Base-by-base conservation (phyloP, 2,329 filamentous ascomycete genomes). In the Cladophialophora chaetospira region DNA sequence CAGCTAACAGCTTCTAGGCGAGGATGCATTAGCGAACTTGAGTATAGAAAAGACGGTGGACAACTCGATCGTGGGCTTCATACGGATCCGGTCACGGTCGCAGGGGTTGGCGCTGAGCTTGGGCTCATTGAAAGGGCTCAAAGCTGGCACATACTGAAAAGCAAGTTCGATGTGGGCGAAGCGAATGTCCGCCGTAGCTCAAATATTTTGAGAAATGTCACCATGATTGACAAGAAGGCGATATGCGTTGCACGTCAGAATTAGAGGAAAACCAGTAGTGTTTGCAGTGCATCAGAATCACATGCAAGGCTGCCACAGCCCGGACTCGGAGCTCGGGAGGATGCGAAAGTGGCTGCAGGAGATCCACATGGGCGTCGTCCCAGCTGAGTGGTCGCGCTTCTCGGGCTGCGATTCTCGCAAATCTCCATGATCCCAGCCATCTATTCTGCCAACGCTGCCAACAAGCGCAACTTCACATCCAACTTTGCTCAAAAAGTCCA, bases 11-110 rank as follows among this genome's bases (percentile, higher is more conserved):
- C 31, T 17, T n/a, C 23, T 68, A 99, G 94, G 94, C 63, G 94
- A 99, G 89, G 94, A 99, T 77, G 94, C 94, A 58, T 79, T 99
- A 68, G 94, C 94, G 69, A 99, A 99, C 73, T 72, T 99, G 74
- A 97, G 92, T 72, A 97, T 99, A 69, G 94, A 99, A 76, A 93
- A 97, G 77, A 92, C 97, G 73, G 91, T 96, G 23, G 88, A 96
- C 69, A 94, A 94, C 21, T 91, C 91, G 4, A 93, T 99, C 62
- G 97, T 93, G 38, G 94, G 94, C 42, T 99, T 99, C 74, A 92
- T 99, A 63, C 87, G 94, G 72, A 99, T 99, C 83, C 87, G 94
- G 76, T 97, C 92, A 79, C 88, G 94, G 71, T 96, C 91, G 33
- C 94, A 99, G 77, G 94, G 94, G 46, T 79, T 99, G 69, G 94